These are phyloP conservation scores for Rosa rugosa DNA, from an alignment of 306 rosid species.

Conservation along the genomic window DNA sequence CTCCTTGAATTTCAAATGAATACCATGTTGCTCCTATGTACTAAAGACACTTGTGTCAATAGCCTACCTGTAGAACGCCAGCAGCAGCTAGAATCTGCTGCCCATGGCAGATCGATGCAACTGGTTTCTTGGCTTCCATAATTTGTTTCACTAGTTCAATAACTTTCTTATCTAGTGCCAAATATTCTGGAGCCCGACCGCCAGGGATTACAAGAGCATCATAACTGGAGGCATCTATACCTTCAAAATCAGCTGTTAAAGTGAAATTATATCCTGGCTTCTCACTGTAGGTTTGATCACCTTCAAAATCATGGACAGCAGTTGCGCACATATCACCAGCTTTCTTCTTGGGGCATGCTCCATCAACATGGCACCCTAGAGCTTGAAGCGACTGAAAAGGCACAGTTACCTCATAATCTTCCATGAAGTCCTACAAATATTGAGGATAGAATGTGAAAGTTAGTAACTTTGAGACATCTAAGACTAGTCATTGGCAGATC, in stretches of 20 bases:
- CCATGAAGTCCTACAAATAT: constrained; percentile 74
- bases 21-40: neutral
- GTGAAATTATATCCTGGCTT: constrained; percentile 73
- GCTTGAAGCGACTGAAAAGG: constrained; percentile 91
- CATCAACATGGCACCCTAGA: constrained; percentile 84
- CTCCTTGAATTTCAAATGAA: neutral
- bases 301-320: constrained; percentile 89
- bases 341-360: constrained; percentile 75
- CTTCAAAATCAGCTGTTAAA: constrained; percentile 60
- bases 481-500: neutral
- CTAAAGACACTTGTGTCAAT: neutral
- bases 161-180: constrained; percentile 44
- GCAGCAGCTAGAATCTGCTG: constrained; percentile 87
- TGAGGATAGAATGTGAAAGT: neutral
- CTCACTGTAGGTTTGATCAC: constrained; percentile 83
- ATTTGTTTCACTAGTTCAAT: constrained; percentile 41
- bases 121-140: constrained; percentile 47
- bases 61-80: constrained; percentile 70
- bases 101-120: constrained; percentile 66
- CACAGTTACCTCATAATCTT: constrained; percentile 78
- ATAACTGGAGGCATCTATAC: constrained; percentile 56
- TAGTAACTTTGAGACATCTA: constrained; percentile 1
- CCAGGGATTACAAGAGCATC: constrained; percentile 61
- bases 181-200: constrained; percentile 53
- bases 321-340: constrained; percentile 76